Percentiles rank a stretch among this genome's conserved stretches.
These are phyloP conservation scores for Colletotrichum sp. DNA, from an alignment of 2,329 filamentous ascomycete species.

Conservation along the genomic window DNA sequence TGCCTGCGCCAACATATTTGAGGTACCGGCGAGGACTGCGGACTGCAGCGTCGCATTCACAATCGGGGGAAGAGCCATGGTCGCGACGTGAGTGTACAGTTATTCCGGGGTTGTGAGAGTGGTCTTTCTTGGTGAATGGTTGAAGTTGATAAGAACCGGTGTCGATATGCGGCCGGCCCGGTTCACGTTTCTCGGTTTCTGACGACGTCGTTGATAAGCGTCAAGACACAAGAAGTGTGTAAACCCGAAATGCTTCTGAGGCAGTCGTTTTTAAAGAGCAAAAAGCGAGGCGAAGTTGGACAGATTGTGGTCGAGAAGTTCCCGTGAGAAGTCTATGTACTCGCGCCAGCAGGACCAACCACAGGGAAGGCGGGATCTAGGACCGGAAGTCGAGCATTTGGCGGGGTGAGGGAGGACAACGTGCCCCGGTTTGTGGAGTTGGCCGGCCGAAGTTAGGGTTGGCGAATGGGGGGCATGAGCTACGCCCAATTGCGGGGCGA, in stretches of 20 bases:
- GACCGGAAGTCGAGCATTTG: not conserved
- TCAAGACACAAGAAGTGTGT: not conserved
- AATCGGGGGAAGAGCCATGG: constrained; percentile 54
- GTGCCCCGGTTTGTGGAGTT: constrained; percentile 13
- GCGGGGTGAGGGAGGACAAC: not conserved
- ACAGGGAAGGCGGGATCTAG: not conserved
- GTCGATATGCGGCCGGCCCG: not conserved
- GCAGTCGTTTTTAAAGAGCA: not conserved
- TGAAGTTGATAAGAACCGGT: not conserved
- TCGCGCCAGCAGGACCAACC: not conserved
- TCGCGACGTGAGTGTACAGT: not conserved
- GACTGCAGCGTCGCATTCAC: constrained; percentile 69
- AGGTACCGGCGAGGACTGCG: constrained; percentile 66
- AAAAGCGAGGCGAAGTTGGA: not conserved
- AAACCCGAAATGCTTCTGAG: not conserved
- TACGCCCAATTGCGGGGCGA: not conserved
- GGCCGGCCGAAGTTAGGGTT: constrained; percentile 5
- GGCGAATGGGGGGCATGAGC: not conserved
- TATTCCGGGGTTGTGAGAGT: not conserved
- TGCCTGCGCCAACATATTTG: constrained; percentile 76
- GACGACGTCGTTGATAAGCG: not conserved
- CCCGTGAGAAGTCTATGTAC: not conserved
- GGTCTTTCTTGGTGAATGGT: not conserved
- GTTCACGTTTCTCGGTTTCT: not conserved
- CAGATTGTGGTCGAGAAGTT: not conserved